phyloP scores from a whole-genome alignment of 1,139 yeast species.

The Sugiyamaella novakii region DNA sequence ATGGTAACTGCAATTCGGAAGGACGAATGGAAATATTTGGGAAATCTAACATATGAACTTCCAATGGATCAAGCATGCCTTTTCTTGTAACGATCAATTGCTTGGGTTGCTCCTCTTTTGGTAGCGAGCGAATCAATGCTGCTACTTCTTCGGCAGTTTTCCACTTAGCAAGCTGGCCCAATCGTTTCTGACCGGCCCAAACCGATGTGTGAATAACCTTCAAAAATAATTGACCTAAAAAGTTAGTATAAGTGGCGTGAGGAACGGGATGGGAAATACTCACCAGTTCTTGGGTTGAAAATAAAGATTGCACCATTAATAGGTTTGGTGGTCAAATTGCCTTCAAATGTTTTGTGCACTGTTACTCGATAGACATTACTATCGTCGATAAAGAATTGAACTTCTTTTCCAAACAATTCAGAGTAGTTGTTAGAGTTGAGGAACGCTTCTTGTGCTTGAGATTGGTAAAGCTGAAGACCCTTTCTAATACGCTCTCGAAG shows the following conservation, averaged over 20 bases:
- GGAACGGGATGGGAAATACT: constrained; percentile 16
- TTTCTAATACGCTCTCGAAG: constrained; percentile 91
- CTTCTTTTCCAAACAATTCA: constrained; percentile 82
- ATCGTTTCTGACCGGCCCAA: constrained; percentile 96
- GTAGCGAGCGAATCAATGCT: constrained; percentile 83
- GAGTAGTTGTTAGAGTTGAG: constrained; percentile 88
- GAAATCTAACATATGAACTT: constrained; percentile 95
- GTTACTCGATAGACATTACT: constrained; percentile 93
- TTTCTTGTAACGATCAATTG: constrained; percentile 88
- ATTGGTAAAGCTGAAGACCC: constrained; percentile 89
- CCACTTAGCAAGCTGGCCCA: constrained; percentile 96
- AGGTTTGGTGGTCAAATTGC: constrained; percentile 89
- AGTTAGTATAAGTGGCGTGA: constrained; percentile 39
- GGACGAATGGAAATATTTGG: constrained; percentile 90
- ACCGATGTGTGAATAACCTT: constrained; percentile 92
- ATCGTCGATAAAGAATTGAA: constrained; percentile 86
- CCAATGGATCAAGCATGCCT: constrained; percentile 92
- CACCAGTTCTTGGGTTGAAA: constrained; percentile 72
- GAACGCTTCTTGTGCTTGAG: constrained; percentile 91
- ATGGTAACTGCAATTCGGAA: constrained; percentile 86
- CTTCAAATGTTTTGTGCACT: constrained; percentile 89
- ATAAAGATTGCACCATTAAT: constrained; percentile 92
- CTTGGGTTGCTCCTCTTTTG: constrained; percentile 92
- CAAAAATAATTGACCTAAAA: constrained; percentile 68
- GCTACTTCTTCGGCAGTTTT: constrained; percentile 98